Conservation (phyloP, 108 stramenopile genomes). For the Mayamaea pseudoterrestris region DNA sequence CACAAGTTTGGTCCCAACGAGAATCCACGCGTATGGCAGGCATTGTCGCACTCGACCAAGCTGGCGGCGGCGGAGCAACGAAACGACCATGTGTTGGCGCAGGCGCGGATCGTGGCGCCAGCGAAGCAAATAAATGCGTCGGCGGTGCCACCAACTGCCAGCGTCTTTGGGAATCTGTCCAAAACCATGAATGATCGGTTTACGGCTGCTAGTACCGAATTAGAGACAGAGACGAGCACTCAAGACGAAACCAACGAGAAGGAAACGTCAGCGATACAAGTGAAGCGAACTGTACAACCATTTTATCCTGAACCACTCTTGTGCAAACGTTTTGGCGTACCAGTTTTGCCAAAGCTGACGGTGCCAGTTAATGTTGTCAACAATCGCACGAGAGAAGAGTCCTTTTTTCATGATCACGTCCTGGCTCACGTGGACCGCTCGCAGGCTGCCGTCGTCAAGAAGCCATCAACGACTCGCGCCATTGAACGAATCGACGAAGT, state of each 20-base stretch:
- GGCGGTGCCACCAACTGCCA: constrained; percentile 14
- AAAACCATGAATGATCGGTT: constrained; percentile 31
- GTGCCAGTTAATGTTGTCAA: neutral
- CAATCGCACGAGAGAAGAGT: constrained; percentile 11
- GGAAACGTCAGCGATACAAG: neutral
- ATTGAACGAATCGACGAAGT: neutral
- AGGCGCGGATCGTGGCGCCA: constrained; percentile 6
- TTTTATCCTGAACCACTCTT: constrained; percentile 31
- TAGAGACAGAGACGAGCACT: neutral
- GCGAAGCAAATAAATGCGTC: constrained; percentile 6
- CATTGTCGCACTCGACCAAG: constrained; percentile 16
- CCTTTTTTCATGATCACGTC: constrained; percentile 34
- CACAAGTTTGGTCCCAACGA: constrained; percentile 35
- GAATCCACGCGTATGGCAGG: constrained; percentile 16
- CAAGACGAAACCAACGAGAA: neutral
- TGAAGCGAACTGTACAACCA: constrained; percentile 11
- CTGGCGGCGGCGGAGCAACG: constrained; percentile 10
- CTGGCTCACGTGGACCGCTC: constrained; percentile 3
- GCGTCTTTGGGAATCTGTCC: constrained; percentile 22
- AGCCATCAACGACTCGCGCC: neutral
- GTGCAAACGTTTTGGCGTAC: constrained; percentile 41
- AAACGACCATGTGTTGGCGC: neutral
- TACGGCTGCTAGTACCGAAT: neutral
- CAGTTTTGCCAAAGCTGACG: neutral
- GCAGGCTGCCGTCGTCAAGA: neutral